Conservation (phyloP, 306 rosid genomes). For the Albizia julibrissin region DNA sequence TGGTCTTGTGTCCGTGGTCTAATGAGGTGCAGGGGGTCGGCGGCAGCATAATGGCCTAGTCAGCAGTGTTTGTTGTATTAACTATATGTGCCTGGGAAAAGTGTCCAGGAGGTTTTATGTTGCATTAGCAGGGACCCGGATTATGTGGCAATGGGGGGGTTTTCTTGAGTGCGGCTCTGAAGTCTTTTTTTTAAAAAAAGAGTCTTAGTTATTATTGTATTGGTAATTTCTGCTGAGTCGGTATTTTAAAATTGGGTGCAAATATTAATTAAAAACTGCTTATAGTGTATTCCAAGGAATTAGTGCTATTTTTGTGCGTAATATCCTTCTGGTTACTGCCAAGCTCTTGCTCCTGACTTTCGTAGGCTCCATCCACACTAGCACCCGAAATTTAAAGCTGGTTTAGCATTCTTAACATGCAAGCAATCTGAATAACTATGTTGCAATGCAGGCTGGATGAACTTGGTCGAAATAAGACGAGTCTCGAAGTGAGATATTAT, state of each 20-base stretch:
- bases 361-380: too few species aligned
- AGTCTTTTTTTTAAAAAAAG: slow-evolving; percentile 30
- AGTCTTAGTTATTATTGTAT: slow-evolving; percentile 51
- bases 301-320: slow-evolving; percentile 36
- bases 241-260: slow-evolving; percentile 56
- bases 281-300: slow-evolving; percentile 41
- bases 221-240: slow-evolving; percentile 45
- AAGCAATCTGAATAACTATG: background rate
- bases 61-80: slow-evolving; percentile 36
- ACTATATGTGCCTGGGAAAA: slow-evolving; percentile 40
- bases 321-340: slow-evolving; percentile 8
- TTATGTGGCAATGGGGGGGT: slow-evolving; percentile 43
- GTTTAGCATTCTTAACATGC: too few species aligned
- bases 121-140: slow-evolving; percentile 43
- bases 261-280: slow-evolving; percentile 41
- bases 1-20: slow-evolving; percentile 69
- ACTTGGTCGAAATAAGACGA: background rate
- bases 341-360: background rate
- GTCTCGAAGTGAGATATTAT: background rate
- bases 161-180: slow-evolving; percentile 47
- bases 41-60: slow-evolving; percentile 49
- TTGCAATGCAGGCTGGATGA: background rate
- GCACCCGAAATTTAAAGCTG: background rate
- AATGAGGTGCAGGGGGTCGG: slow-evolving; percentile 59
- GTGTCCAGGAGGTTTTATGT: slow-evolving; percentile 45